Evolutionary conservation across 1,139 yeast genomes (phyloP).

Genomic region (Suhomyces maxii): DNA sequence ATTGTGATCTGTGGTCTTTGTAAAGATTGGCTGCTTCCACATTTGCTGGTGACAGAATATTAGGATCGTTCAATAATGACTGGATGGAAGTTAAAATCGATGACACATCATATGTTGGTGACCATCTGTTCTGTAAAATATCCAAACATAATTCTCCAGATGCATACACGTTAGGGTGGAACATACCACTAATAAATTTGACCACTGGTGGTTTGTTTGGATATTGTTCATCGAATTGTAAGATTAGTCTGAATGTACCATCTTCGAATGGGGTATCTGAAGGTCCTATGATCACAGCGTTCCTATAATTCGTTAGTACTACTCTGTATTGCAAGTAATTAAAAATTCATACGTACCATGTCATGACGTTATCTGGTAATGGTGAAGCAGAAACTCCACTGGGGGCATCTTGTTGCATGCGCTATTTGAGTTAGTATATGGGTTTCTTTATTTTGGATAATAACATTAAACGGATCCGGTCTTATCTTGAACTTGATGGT

Average conservation of each 20-base stretch:
- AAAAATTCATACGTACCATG: constrained; percentile 50
- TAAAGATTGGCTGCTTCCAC: constrained; percentile 96
- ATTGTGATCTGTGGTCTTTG: constrained; percentile 92
- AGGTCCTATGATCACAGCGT: constrained; percentile 97
- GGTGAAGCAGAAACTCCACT: constrained; percentile 98
- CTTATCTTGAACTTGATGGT: no score
- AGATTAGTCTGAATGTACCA: constrained; percentile 85
- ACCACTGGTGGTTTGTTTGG: constrained; percentile 97
- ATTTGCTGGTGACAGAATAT: constrained; percentile 94
- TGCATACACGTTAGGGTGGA: constrained; percentile 97
- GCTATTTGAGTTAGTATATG: constrained; percentile 37
- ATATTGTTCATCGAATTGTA: constrained; percentile 94
- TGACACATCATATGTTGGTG: constrained; percentile 98
- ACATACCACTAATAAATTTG: constrained; percentile 89
- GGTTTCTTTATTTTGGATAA: no score
- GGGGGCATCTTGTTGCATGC: constrained; percentile 98
- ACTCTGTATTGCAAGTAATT: background rate
- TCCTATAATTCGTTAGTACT: constrained; percentile 38
- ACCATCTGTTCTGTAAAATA: constrained; percentile 95
- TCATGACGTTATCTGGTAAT: constrained; percentile 94
- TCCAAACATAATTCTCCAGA: constrained; percentile 95
- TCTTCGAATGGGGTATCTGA: constrained; percentile 98
- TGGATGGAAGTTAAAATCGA: constrained; percentile 88
- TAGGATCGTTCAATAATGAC: constrained; percentile 90
- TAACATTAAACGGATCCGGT: no score